These are phyloP conservation scores for Amphirosellinia nigrospora DNA, from an alignment of 495 filamentous ascomycete genomes.

Conservation along the genomic window DNA sequence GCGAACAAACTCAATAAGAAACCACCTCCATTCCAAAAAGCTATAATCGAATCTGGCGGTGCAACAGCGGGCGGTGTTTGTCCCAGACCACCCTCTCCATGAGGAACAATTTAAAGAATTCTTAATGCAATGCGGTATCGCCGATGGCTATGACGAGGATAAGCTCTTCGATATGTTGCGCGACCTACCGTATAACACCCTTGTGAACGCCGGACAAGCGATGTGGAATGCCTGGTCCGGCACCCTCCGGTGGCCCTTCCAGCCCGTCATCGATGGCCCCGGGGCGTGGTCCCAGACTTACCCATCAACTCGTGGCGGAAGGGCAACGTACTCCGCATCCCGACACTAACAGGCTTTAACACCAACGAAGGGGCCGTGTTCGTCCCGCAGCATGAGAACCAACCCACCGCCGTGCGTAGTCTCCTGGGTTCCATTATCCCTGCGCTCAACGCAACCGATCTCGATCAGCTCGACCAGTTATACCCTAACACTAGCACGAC, in stretches of 20 bases:
- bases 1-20: constrained; percentile 34
- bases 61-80: constrained; percentile 65
- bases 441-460: constrained; percentile 49
- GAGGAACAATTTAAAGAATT: constrained; percentile 66
- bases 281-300: constrained; percentile 59
- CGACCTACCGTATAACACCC: constrained; percentile 48
- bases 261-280: constrained; percentile 67
- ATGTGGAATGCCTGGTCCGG: constrained; percentile 61
- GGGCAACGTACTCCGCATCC: constrained; percentile 59
- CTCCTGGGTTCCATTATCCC: constrained; percentile 66
- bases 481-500: constrained; percentile 62
- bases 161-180: constrained; percentile 60
- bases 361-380: constrained; percentile 69
- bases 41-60: constrained; percentile 68
- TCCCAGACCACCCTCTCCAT: constrained; percentile 61
- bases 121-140: constrained; percentile 52
- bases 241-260: constrained; percentile 69
- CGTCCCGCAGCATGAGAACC: constrained; percentile 54
- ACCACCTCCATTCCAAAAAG: constrained; percentile 61
- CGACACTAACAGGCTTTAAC: constrained; percentile 70
- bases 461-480: constrained; percentile 56
- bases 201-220: constrained; percentile 55
- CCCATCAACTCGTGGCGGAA: constrained; percentile 63
- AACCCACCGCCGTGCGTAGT: constrained; percentile 53
- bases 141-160: constrained; percentile 43